Evolutionary conservation across 495 filamentous ascomycete genomes (phyloP).

Genomic region (Tuber calosporum): DNA sequence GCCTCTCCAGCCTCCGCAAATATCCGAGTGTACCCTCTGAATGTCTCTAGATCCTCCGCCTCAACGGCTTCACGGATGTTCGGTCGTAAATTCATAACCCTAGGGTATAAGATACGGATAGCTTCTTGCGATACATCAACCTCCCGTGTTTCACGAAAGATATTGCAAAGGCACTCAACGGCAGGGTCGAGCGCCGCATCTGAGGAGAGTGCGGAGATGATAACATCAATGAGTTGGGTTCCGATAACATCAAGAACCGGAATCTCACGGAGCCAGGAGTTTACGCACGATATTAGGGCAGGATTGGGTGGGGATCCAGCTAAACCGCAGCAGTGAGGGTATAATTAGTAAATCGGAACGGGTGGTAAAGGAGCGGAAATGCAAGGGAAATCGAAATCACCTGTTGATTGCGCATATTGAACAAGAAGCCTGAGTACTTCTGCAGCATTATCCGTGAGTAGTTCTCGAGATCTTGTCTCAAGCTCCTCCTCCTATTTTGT

Average conservation of each 20-base stretch:
- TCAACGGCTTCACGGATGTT: conserved; percentile 69
- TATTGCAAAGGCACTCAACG: conserved; percentile 86
- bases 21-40: conserved; percentile 77
- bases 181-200: conserved; percentile 76
- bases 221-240: conserved; percentile 72
- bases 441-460: conserved; percentile 81
- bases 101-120: conserved; percentile 79
- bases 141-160: conserved; percentile 87
- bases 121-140: conserved; percentile 76
- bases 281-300: conserved; percentile 86
- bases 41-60: conserved; percentile 76
- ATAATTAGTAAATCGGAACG: conserved; percentile 10
- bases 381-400: conserved; percentile 48
- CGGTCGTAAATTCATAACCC: conserved; percentile 67
- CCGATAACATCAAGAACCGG: conserved; percentile 74
- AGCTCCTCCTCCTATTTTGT: conserved; percentile 96
- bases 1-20: conserved; percentile 91
- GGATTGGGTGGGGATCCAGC: conserved; percentile 61
- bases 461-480: conserved; percentile 65
- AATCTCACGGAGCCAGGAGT: conserved; percentile 91
- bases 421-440: conserved; percentile 78
- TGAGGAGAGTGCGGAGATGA: conserved; percentile 66
- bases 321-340: background rate
- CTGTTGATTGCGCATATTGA: conserved; percentile 82
- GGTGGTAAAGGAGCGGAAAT: background rate